Percentiles rank a stretch among this genome's conserved stretches.
These are phyloP conservation scores for Xylariaceae sp. DNA, from an alignment of 2,329 filamentous ascomycete genomes.

Conservation along the genomic window DNA sequence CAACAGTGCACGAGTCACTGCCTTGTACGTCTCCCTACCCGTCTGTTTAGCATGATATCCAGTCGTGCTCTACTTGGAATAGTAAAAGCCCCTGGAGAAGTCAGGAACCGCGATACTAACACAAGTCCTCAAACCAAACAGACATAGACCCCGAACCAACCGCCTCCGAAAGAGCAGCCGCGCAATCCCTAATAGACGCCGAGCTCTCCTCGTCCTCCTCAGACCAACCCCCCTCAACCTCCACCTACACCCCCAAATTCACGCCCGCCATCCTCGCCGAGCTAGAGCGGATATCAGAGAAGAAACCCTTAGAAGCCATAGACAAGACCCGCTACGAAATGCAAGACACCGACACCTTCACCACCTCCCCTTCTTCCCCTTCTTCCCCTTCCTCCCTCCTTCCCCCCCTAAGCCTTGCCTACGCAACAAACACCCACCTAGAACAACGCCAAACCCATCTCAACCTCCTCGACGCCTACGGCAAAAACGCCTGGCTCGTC, in stretches of 20 bases:
- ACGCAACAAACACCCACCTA: slow-evolving; percentile 51
- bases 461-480: slow-evolving; percentile 71
- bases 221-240: slow-evolving; percentile 53
- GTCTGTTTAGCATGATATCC: slow-evolving; percentile 13
- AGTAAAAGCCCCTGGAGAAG: slow-evolving; percentile 16
- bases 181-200: slow-evolving; percentile 64
- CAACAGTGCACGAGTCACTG: slow-evolving; percentile 72
- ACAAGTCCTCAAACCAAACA: too few species aligned
- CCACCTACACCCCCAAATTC: slow-evolving; percentile 51
- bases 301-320: slow-evolving; percentile 59
- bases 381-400: slow-evolving; percentile 32
- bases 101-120: too few species aligned
- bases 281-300: slow-evolving; percentile 58
- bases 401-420: slow-evolving; percentile 49
- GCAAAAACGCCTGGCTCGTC: slow-evolving; percentile 89
- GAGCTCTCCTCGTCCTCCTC: slow-evolving; percentile 54
- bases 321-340: slow-evolving; percentile 82
- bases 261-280: slow-evolving; percentile 65
- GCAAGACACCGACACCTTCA: slow-evolving; percentile 51
- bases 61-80: slow-evolving; percentile 11
- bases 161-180: slow-evolving; percentile 57
- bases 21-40: slow-evolving; percentile 57
- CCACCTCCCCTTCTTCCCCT: slow-evolving; percentile 42
- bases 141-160: slow-evolving; percentile 78
- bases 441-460: slow-evolving; percentile 53